Base-by-base conservation (phyloP, 768 basidiomycete species). In the Rhodotorula toruloides region DNA sequence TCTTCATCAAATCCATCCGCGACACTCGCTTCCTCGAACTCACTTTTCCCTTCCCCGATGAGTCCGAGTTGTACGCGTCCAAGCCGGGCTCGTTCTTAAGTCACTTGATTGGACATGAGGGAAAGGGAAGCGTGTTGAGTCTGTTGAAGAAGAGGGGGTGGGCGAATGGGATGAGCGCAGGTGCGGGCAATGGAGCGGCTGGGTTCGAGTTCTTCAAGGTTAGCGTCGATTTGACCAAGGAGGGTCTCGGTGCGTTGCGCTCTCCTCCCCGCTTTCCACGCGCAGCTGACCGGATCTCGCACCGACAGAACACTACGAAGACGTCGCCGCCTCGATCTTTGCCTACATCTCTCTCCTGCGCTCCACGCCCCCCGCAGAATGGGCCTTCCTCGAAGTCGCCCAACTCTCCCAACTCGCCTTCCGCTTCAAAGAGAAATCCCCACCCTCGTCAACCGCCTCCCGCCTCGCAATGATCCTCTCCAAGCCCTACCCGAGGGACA, bases 191-290 rank as follows among this genome's bases (percentile, higher is more conserved):
- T 27, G 83, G 89, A 68, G 79, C 78, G 2, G 72, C 68, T 43
- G 90, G 91, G 1, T 91, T 97, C 75, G 88, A 86, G 46, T 87
- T 90, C 82, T 90, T 96, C 79, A 92, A 89, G 76, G 77, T 89
- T n/a, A 87, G 85, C 3, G 80, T 88, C 31, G 79, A 88, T 73
- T 78, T 99, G 69, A 96, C 96, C 0, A 81, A 83, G 43, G 86
- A 89, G 63, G 96, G 96, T 3, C 87, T 94, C 63, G 82, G 91
- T 93, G 75, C 74, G 88, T 81, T 4, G 52, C 27, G 3, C 11
- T 42, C 13, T 9, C 42, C 34, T n/a, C 25, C 21, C 27, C 17
- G 70, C 42, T 40, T 27, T 40, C n/a, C 14, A 27, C 25, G 22
- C 3, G 7, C 5, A 12, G 55, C 53, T 60, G 9, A 40, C 29